Base-by-base conservation (phyloP, 345 rosid species). In the Populus pruinosa region DNA sequence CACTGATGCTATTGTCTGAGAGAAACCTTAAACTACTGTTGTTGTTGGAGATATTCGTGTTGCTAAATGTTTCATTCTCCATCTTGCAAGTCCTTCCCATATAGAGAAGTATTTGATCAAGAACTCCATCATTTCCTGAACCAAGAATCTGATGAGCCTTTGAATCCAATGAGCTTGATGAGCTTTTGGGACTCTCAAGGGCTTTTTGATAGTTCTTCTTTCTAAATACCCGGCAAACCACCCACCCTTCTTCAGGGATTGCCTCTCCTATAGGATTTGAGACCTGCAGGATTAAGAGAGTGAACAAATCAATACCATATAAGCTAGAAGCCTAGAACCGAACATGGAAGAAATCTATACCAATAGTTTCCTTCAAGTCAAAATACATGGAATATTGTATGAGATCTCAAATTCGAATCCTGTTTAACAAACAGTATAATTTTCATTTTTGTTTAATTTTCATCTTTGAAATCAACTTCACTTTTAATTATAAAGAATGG, bases 201-300 rank as follows among this genome's bases (percentile, higher is more conserved):
- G 86, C 68, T 90, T 94, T 96, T 82, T 90, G 97, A 78, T 91
- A 88, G 81, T 92, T 94, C 84, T 93, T 96, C 89, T 96, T 96
- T 85, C 88, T 88, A 74, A 96, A 96, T 2, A 94, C 94, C 12
- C 99, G 90, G 83, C 98, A 94, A 71, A 96, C 92, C 77, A 96
- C 99, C 99, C 98, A 96, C 2, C 99, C 98, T 69, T 96, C 99
- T 84, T 96, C 99, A 27, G 85, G 53, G 72, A 72, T 63, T 10
- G 83, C 72, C 39, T 96, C 98, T 50, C 89, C 93, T 17, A 79
- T 78, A 5, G 82, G 68, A 71, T 82, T 87, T 3, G 82, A 82
- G 43, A 59, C 84, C 89, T 89, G 73, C 63, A 23, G 63, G 63
- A n/a, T n/a, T n/a, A 12, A n/a, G 63, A n/a, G 63, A 59, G 63